phyloP scores from a whole-genome alignment of 768 basidiomycete genomes.

The Mycena latifolia region DNA sequence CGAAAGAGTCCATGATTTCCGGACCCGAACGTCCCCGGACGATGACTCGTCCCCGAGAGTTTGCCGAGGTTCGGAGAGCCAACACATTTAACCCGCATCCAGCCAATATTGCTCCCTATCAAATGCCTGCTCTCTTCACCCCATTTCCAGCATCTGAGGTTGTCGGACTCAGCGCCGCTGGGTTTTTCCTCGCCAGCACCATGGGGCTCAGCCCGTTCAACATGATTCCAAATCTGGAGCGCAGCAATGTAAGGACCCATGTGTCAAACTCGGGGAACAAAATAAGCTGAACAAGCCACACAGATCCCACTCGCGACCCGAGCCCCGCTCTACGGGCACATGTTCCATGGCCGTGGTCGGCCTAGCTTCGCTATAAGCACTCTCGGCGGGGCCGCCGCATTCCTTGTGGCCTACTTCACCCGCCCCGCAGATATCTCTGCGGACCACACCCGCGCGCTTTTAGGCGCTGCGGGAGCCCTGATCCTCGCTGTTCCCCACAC shows the following conservation, averaged over 20 bases:
- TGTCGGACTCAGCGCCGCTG: conserved; percentile 7
- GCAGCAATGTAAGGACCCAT: neutral
- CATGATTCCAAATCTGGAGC: conserved; percentile 1
- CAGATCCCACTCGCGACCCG: neutral
- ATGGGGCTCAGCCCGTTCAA: conserved; percentile 8
- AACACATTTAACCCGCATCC: neutral
- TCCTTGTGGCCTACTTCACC: conserved; percentile 16
- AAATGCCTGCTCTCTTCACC: too few species aligned
- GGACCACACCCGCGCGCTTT: too few species aligned
- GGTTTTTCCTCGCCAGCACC: conserved; percentile 18
- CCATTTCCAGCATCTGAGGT: conserved; percentile 1
- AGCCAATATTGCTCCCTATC: too few species aligned
- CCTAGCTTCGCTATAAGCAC: neutral
- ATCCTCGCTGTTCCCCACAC: too few species aligned
- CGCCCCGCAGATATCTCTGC: conserved; percentile 16
- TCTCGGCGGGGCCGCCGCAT: conserved; percentile 13
- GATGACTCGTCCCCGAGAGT: too few species aligned
- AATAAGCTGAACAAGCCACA: too few species aligned
- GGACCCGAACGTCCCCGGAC: too few species aligned
- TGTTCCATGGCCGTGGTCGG: too few species aligned
- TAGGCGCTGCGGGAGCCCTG: too few species aligned
- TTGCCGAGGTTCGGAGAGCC: too few species aligned
- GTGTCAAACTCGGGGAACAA: neutral
- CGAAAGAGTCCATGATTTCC: too few species aligned
- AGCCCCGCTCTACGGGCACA: conserved; percentile 3